phyloP scores from a whole-genome alignment of 2,329 filamentous ascomycete genomes.

The Fusarium aywerte region DNA sequence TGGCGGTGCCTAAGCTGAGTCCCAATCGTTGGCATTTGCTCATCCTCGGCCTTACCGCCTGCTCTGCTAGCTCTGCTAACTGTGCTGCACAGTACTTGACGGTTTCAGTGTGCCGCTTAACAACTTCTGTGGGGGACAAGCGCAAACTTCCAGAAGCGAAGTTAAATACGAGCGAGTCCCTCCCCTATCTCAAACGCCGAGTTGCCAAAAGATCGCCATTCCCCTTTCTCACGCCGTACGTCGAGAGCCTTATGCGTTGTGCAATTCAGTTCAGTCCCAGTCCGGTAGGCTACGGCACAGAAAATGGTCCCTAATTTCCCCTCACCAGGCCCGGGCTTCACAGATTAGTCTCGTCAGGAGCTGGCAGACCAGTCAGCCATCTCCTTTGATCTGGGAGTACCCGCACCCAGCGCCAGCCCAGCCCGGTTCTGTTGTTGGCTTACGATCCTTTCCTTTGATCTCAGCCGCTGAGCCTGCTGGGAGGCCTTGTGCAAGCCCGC shows the following conservation, averaged over 20 bases:
- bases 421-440: constrained; percentile 36
- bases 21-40: constrained; percentile 6
- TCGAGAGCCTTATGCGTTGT: constrained; percentile 29
- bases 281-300: not conserved
- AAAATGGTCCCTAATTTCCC: constrained; percentile 39
- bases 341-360: constrained; percentile 18
- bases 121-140: constrained; percentile 7
- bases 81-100: constrained; percentile 13
- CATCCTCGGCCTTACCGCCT: constrained; percentile 17
- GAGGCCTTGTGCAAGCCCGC: constrained; percentile 39
- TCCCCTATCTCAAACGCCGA: constrained; percentile 20
- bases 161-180: constrained; percentile 20
- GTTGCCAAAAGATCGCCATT: constrained; percentile 27
- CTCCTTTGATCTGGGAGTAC: constrained; percentile 18
- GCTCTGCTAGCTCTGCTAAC: constrained; percentile 2
- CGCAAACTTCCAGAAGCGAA: constrained; percentile 29
- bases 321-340: constrained; percentile 28
- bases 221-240: constrained; percentile 29
- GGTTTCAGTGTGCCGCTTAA: constrained; percentile 24
- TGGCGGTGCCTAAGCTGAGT: constrained; percentile 19
- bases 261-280: not conserved
- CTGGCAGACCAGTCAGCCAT: constrained; percentile 28
- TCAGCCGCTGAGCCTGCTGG: constrained; percentile 41
- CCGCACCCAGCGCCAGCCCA: constrained; percentile 31
- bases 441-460: constrained; percentile 41